A percentile compares a stretch with the other conserved stretches of the same genome.
Conservation (phyloP, 176 grass and related monocot species). For the Carex myosuroides region DNA sequence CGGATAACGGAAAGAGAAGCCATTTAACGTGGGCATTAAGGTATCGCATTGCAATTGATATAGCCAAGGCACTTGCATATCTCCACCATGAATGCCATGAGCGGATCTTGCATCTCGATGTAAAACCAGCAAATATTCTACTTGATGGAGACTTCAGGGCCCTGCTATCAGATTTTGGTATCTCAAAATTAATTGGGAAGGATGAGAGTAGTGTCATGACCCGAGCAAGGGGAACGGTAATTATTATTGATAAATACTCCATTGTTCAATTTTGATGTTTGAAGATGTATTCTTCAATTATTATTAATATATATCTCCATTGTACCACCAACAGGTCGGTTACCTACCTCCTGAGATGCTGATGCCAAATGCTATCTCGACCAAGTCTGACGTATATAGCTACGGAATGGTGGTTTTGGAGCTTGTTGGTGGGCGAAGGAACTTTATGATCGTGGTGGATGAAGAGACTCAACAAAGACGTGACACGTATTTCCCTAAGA, state of each 20-base stretch:
- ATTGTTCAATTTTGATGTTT: not conserved
- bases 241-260: not conserved
- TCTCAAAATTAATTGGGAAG: slow-evolving; percentile 46
- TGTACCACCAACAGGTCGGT: too few species aligned
- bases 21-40: too few species aligned
- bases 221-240: slow-evolving; percentile 34
- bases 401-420: slow-evolving; percentile 57
- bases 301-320: not conserved
- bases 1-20: not conserved
- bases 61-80: slow-evolving; percentile 56
- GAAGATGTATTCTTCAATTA: not conserved
- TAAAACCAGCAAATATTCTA: slow-evolving; percentile 6
- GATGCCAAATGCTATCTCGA: too few species aligned
- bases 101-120: slow-evolving; percentile 32
- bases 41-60: slow-evolving; percentile 20
- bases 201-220: slow-evolving; percentile 50
- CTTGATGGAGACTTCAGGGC: slow-evolving; percentile 29
- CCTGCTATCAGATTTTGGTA: not conserved
- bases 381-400: slow-evolving; percentile 45
- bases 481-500: too few species aligned
- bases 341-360: too few species aligned
- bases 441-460: slow-evolving; percentile 6
- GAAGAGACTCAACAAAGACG: not conserved
- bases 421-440: slow-evolving; percentile 41
- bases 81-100: slow-evolving; percentile 49